phyloP scores from a whole-genome alignment of 306 rosid genomes.

The Alnus glutinosa region DNA sequence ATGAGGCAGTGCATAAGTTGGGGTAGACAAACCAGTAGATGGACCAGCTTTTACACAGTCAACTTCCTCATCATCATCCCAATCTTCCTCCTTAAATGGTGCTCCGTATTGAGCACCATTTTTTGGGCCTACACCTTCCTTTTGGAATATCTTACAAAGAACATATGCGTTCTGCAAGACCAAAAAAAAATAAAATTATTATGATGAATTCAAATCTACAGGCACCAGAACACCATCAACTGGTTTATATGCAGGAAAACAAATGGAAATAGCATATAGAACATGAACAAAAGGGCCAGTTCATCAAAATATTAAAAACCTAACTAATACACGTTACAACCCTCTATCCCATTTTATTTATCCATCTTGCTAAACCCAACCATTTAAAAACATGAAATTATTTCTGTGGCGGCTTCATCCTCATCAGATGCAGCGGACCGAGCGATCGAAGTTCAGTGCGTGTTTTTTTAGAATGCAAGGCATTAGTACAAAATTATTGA shows the following conservation, averaged over 20 bases:
- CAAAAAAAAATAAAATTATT: conserved; percentile 6
- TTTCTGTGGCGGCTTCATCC: not conserved
- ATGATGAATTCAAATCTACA: conserved; percentile 4
- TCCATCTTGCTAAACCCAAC: not conserved
- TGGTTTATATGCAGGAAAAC: not conserved
- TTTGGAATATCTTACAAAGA: conserved; percentile 58
- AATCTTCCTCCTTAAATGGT: conserved; percentile 66
- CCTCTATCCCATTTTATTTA: not conserved
- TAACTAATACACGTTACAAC: not conserved
- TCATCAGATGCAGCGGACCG: too few relatives aligned
- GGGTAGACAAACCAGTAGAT: conserved; percentile 18
- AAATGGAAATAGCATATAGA: not conserved
- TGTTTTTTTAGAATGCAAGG: not conserved
- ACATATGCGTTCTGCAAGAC: conserved; percentile 58
- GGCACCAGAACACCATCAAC: conserved; percentile 18
- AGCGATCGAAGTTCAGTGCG: not conserved
- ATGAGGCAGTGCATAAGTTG: conserved; percentile 16
- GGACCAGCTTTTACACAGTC: conserved; percentile 30
- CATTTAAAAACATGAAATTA: not conserved
- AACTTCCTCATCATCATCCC: conserved; percentile 53
- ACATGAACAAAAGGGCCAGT: not conserved
- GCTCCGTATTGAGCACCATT: conserved; percentile 67
- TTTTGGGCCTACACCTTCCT: conserved; percentile 73
- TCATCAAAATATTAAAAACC: not conserved
- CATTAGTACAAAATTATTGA: not conserved